Evolutionary conservation across 352 stramenopile species (phyloP), one percentile per base, ranked within the genome.

Genomic region (Phytopythium mirpurense): DNA sequence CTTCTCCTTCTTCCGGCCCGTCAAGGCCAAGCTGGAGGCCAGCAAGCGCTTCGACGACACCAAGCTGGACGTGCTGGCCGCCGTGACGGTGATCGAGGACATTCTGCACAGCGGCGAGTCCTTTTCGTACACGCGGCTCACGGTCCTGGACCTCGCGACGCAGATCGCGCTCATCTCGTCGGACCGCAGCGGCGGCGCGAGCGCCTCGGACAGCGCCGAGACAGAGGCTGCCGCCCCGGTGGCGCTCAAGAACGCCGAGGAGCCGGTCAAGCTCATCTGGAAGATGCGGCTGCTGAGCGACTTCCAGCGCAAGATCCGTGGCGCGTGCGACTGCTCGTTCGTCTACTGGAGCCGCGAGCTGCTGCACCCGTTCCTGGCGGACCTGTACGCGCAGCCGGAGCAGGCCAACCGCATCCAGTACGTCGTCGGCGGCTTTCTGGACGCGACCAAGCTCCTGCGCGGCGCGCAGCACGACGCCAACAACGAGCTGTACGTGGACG

Each of bases 321-420:
- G 69, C 37, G 88, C 82, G 3, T 97, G 89, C 60, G 88, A 97
- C 63, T 97, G 86, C 59, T 96, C 87, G 9, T 96, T 97, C 60
- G 88, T 98, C 32, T 97, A 97, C 66, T 98, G 93, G 80, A 94
- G 90, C 56, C 78, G 81, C 3, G 89, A 98, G 64, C 56, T 97
- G 19, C 62, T 97, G 18, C 73, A 90, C 40, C 74, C 75, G 3
- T 96, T 97, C 65, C 55, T 97, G 36, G 68, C 81, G 42, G 74
- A 86, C 65, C 61, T 97, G 31, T 96, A 96, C 57, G 64, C 59
- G 29, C 69, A 86, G 56, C 80, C 84, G 11, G 84, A 93, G 57
- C 79, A 93, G 53, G 79, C 73, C 26, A 90, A 88, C 54, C 80
- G 84, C 36, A 85, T 93, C 35, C 83, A 94, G 71, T 93, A 93